These are phyloP conservation scores for Brasilioporus rufonigricans DNA, from an alignment of 768 basidiomycete species.

Conservation along the genomic window DNA sequence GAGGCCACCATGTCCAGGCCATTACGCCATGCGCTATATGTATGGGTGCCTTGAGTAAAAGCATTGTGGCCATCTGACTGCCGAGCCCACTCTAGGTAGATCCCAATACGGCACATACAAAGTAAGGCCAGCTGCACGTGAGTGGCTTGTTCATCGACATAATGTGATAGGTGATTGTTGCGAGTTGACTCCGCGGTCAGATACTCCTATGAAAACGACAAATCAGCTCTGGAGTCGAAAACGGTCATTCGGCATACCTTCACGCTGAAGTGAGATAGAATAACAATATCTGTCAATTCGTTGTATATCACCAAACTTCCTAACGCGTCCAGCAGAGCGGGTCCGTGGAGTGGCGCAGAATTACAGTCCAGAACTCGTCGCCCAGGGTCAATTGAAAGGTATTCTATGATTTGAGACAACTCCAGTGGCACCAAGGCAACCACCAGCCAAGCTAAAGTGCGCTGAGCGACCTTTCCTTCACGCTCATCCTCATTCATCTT, in stretches of 20 bases:
- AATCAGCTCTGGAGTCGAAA: background rate
- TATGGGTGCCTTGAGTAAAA: too few relatives aligned
- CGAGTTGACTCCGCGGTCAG: background rate
- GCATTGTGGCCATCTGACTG: too few relatives aligned
- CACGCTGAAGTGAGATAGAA: too few relatives aligned
- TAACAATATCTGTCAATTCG: too few relatives aligned
- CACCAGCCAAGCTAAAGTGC: slow-evolving; percentile 11
- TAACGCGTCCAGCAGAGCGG: too few relatives aligned
- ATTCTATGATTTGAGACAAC: slow-evolving; percentile 8
- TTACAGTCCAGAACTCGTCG: too few relatives aligned
- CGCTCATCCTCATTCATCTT: too few relatives aligned
- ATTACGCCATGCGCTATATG: too few relatives aligned
- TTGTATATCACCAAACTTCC: too few relatives aligned
- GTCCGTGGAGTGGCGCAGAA: too few relatives aligned
- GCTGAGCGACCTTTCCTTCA: background rate
- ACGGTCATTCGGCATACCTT: background rate
- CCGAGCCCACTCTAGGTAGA: background rate
- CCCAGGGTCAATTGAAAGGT: slow-evolving; percentile 2
- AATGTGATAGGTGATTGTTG: background rate
- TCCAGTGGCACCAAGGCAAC: slow-evolving; percentile 4
- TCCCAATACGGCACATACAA: background rate
- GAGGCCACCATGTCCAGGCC: too few relatives aligned
- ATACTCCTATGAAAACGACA: background rate
- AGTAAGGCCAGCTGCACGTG: background rate
- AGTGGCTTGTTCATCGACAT: background rate